Percentiles rank a stretch among this genome's conserved stretches.
These are phyloP conservation scores for Solanum tacnaense DNA, from an alignment of 257 asterid species.

Conservation along the genomic window DNA sequence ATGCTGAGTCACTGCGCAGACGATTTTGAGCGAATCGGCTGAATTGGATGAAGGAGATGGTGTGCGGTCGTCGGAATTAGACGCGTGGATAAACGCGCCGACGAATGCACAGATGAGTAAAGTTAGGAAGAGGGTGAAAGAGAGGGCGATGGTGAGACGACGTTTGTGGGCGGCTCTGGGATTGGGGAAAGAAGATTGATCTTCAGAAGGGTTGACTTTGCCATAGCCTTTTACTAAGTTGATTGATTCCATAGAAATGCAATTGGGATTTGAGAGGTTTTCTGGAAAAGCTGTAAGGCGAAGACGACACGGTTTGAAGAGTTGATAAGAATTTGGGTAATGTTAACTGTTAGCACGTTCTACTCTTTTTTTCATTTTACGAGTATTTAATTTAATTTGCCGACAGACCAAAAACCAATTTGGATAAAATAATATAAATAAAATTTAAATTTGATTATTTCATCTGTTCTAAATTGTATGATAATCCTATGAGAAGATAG, in stretches of 20 bases:
- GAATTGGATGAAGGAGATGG: slow-evolving; percentile 23
- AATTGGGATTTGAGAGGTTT: not conserved
- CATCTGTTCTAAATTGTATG: not conserved
- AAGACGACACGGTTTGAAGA: not conserved
- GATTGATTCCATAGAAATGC: not conserved
- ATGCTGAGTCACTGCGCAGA: slow-evolving; percentile 72
- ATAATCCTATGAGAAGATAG: not conserved
- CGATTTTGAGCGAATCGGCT: slow-evolving; percentile 39
- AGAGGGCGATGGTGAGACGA: not conserved
- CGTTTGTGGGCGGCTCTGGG: slow-evolving; percentile 1
- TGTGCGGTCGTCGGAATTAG: not conserved
- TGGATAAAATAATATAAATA: not conserved
- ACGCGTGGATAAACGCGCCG: not conserved
- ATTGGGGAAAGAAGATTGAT: not conserved
- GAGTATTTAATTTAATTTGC: not conserved
- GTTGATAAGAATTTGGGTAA: not conserved
- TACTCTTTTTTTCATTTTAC: not conserved
- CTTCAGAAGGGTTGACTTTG: not conserved
- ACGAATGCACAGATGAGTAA: not conserved
- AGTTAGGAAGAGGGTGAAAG: not conserved
- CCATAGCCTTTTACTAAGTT: slow-evolving; percentile 4
- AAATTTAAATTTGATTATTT: not conserved
- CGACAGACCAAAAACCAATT: not conserved
- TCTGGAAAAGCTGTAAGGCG: not conserved
- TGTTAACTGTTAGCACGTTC: not conserved